phyloP scores from a whole-genome alignment of 768 basidiomycete species.

The Boletus pseudopeckii region DNA sequence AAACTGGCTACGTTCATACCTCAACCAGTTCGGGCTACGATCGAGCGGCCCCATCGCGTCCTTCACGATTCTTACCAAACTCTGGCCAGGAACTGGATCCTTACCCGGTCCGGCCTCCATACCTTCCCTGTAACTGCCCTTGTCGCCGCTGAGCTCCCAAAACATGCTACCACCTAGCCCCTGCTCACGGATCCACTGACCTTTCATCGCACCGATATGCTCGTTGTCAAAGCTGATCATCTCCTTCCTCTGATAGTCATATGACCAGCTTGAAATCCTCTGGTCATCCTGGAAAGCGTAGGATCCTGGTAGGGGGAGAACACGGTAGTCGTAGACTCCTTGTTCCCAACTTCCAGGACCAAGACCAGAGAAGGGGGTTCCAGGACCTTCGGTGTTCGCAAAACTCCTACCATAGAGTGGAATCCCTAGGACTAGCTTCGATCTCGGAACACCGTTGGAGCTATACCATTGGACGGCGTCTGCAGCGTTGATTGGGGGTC shows the following conservation, averaged over 20 bases:
- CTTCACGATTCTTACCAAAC: slow-evolving; percentile 72
- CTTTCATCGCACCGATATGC: slow-evolving; percentile 67
- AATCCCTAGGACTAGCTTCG: slow-evolving; percentile 86
- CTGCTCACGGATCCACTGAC: slow-evolving; percentile 72
- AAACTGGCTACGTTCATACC: slow-evolving; percentile 72
- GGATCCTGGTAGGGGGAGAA: slow-evolving; percentile 74
- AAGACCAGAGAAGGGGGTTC: slow-evolving; percentile 71
- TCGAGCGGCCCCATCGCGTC: slow-evolving; percentile 77
- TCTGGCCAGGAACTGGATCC: slow-evolving; percentile 63
- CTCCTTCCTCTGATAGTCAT: slow-evolving; percentile 70
- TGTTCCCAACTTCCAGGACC: slow-evolving; percentile 91
- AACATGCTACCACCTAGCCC: slow-evolving; percentile 91
- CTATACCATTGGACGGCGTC: slow-evolving; percentile 70
- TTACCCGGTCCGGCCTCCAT: slow-evolving; percentile 78
- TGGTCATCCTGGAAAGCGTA: slow-evolving; percentile 62
- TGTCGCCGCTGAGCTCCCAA: slow-evolving; percentile 91
- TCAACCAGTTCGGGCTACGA: slow-evolving; percentile 73
- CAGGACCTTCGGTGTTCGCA: slow-evolving; percentile 79
- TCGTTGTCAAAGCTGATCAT: slow-evolving; percentile 83
- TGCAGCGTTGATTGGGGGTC: slow-evolving; percentile 59
- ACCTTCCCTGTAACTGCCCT: slow-evolving; percentile 59
- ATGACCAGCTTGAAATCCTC: slow-evolving; percentile 77
- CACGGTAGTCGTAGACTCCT: slow-evolving; percentile 91
- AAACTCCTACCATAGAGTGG: slow-evolving; percentile 95
- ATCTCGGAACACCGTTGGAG: slow-evolving; percentile 62